Evolutionary conservation across 331 rosid genomes (phyloP).

Genomic region (Acacia concinna): DNA sequence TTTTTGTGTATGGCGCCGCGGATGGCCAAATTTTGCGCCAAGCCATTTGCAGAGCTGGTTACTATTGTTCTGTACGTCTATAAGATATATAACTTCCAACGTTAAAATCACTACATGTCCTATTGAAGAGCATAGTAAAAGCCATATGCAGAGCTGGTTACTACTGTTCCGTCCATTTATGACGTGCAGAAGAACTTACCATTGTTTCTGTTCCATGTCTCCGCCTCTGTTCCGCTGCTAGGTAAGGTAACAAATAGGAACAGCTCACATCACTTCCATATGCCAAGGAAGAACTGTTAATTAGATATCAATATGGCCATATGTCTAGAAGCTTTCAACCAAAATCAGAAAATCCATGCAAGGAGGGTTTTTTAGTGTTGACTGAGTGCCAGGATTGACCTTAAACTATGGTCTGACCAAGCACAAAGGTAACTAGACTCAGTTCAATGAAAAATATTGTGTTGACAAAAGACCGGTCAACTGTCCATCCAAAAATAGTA

Average conservation of each 20-base stretch:
- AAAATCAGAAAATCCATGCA: not conserved
- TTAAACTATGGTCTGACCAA: slow-evolving; percentile 44
- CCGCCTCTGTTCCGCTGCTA: not conserved
- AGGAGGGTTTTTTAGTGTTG: not conserved
- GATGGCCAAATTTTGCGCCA: not conserved
- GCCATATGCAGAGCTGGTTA: too few species aligned
- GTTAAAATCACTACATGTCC: not conserved
- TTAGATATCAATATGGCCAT: not conserved
- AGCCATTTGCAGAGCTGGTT: not conserved
- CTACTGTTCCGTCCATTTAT: too few species aligned
- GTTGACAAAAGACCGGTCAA: slow-evolving; percentile 57
- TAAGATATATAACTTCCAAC: not conserved
- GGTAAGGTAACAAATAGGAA: not conserved
- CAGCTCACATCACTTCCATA: not conserved
- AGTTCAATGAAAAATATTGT: slow-evolving; percentile 58
- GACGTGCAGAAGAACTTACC: not conserved
- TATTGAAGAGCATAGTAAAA: not conserved
- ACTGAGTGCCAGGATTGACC: not conserved
- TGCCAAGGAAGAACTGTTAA: not conserved
- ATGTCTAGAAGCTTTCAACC: not conserved
- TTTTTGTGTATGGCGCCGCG: too few species aligned
- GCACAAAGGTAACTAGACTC: slow-evolving; percentile 52
- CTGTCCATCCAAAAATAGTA: slow-evolving; percentile 58
- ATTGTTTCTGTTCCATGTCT: not conserved
- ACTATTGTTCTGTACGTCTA: too few species aligned